Base-by-base conservation (phyloP, 805 yeast genomes). In the Komagataella kurtzmanii region DNA sequence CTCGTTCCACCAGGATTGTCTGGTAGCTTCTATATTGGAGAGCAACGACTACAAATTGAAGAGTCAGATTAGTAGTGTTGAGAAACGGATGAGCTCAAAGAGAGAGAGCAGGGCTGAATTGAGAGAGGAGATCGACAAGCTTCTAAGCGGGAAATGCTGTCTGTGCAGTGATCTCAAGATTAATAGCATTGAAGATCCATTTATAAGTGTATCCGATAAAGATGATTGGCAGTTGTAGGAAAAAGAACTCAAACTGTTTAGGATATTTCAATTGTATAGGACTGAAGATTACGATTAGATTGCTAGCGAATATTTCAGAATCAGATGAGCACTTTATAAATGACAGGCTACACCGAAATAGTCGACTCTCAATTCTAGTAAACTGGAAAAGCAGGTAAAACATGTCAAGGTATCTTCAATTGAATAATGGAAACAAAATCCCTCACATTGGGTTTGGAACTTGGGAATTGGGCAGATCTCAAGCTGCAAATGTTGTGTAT, bases 1-100 rank as follows among this genome's bases (percentile, higher is more conserved):
- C 63, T 79, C 87, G 4, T 85, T 87, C 67, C 98, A 93, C 62
- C 82, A 81, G 50, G 96, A 89, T 62, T 93, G 99, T 68, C 65
- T 88, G n/a, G 77, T 85, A 6, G 75, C 77, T 52, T 69, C 69
- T 44, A 77, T 85, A 40, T 61, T 83, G 50, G 70, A 72, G 43
- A 80, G 84, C 30, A 81, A 80, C 47, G 88, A 88, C 57, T 83
- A 82, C 61, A 73, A 79, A 45, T 73, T 83, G 50, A 82, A 83
- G 61, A 81, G 78, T 60, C 70, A 77, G 36, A 76, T 86, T 52
- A 80, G 79, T 53, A 75, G 72, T 51, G 66, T 82, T 46, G 79
- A 78, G 54, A 68, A 65, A 54, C 67, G 67, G 51, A 63, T 76
- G 2, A 68, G 71, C 44, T 59, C 62, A 24, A 66, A 67, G 44